Conservation (phyloP, 2,329 filamentous ascomycete species). For the Esteya vermicola region DNA sequence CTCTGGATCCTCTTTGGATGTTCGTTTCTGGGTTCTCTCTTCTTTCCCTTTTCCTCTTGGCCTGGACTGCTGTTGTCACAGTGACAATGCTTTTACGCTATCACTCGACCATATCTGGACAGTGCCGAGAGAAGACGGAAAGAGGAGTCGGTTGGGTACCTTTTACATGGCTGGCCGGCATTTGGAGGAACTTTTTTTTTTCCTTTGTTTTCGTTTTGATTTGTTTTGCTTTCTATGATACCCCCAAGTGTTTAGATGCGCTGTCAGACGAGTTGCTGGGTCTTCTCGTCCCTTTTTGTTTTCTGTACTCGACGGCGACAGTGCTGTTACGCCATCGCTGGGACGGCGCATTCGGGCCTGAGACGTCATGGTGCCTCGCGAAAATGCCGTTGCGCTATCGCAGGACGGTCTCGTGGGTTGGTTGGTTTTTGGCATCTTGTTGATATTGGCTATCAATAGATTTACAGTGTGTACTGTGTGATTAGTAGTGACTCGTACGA, state of each 20-base stretch:
- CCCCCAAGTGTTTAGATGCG: conserved; percentile 38
- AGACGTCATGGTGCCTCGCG: conserved; percentile 9
- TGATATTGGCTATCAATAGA: too few relatives aligned
- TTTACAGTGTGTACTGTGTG: too few relatives aligned
- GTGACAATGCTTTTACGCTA: conserved; percentile 27
- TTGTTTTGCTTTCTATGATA: too few relatives aligned
- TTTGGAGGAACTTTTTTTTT: conserved; percentile 11
- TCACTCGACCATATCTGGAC: conserved; percentile 10
- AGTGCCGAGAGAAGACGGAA: neutral
- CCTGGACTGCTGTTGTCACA: neutral
- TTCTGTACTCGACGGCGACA: conserved; percentile 33
- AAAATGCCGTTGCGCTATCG: conserved; percentile 13
- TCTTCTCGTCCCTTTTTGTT: neutral
- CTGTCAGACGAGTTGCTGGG: conserved; percentile 21
- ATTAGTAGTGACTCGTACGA: too few relatives aligned
- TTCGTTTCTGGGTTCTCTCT: neutral
- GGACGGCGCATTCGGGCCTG: conserved; percentile 25
- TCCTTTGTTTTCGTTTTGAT: conserved; percentile 10
- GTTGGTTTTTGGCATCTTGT: neutral
- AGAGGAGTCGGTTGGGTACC: neutral
- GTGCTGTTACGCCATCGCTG: conserved; percentile 40
- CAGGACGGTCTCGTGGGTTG: conserved; percentile 11
- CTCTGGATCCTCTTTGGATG: neutral
- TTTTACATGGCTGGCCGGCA: conserved; percentile 4
- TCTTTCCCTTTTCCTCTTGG: neutral